A percentile compares a stretch with the other conserved stretches of the same genome.
These are phyloP conservation scores for Nigrograna mackinnonii DNA, from an alignment of 2,329 filamentous ascomycete species.

Conservation along the genomic window DNA sequence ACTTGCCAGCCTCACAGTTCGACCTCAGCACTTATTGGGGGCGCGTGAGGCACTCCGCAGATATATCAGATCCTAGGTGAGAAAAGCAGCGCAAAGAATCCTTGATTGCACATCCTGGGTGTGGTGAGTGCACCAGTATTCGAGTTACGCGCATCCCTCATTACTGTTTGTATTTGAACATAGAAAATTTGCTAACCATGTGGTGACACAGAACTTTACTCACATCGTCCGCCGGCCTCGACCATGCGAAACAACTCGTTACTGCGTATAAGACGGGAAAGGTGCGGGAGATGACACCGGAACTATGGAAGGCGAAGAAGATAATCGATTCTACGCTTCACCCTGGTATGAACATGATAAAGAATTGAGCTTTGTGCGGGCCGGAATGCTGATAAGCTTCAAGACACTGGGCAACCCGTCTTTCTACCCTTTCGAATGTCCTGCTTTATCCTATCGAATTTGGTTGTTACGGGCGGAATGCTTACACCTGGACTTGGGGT, in stretches of 20 bases:
- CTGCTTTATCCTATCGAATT: conserved; percentile 87
- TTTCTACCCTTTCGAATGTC: conserved; percentile 98
- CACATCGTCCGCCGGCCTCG: conserved; percentile 75
- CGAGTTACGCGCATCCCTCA: conserved; percentile 10
- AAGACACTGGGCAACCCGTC: conserved; percentile 91
- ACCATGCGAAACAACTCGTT: conserved; percentile 82
- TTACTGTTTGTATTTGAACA: background rate
- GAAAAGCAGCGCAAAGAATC: conserved; percentile 40
- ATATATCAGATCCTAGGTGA: conserved; percentile 95
- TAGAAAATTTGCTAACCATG: conserved; percentile 16
- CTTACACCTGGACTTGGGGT: conserved; percentile 84
- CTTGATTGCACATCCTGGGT: conserved; percentile 20
- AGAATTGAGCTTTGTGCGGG: background rate
- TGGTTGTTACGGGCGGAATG: conserved; percentile 96
- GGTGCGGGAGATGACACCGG: conserved; percentile 78
- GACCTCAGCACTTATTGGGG: conserved; percentile 95
- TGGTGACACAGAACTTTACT: conserved; percentile 73
- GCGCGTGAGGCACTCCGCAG: conserved; percentile 84
- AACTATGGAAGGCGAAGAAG: conserved; percentile 96
- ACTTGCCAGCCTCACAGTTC: conserved; percentile 89
- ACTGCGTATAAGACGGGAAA: conserved; percentile 85
- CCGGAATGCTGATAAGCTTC: conserved; percentile 16
- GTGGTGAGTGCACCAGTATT: conserved; percentile 44
- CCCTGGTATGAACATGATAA: conserved; percentile 64
- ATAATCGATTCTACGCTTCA: conserved; percentile 95